A percentile compares a stretch with the other conserved stretches of the same genome.
These are phyloP conservation scores for Schizochytrium sp. DNA, from an alignment of 108 stramenopile species.

Conservation along the genomic window DNA sequence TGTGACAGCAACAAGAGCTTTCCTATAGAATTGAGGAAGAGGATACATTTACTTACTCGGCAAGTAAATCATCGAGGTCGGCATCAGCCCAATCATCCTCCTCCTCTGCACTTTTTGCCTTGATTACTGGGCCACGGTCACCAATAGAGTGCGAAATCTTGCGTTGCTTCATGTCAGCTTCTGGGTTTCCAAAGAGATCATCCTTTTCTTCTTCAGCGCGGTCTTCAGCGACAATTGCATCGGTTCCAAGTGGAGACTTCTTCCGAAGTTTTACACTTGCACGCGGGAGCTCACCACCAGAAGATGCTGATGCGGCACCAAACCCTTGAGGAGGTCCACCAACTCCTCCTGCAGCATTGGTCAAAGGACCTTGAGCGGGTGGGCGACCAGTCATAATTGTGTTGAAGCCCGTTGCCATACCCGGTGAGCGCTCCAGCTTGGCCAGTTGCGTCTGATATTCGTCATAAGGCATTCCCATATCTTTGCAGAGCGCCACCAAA, in stretches of 20 bases:
- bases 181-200: background rate
- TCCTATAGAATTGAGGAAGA: too few relatives aligned
- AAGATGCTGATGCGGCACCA: background rate
- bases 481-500: constrained; percentile 77
- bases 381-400: background rate
- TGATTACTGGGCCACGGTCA: constrained; percentile 50
- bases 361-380: background rate
- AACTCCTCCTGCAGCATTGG: background rate
- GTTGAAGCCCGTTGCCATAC: background rate
- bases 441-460: constrained; percentile 77
- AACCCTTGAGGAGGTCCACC: background rate
- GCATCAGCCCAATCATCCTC: constrained; percentile 59
- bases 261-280: background rate
- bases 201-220: constrained; percentile 30
- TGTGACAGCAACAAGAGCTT: too few relatives aligned
- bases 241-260: background rate
- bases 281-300: too few relatives aligned
- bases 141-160: constrained; percentile 19
- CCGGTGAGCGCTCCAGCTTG: constrained; percentile 65
- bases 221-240: constrained; percentile 30
- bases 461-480: constrained; percentile 72
- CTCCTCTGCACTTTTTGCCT: constrained; percentile 47
- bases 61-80: constrained; percentile 49
- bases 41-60: background rate
- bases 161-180: background rate